Evolutionary conservation across 2,329 filamentous ascomycete genomes (phyloP).

Genomic region (Lojkania enalia): DNA sequence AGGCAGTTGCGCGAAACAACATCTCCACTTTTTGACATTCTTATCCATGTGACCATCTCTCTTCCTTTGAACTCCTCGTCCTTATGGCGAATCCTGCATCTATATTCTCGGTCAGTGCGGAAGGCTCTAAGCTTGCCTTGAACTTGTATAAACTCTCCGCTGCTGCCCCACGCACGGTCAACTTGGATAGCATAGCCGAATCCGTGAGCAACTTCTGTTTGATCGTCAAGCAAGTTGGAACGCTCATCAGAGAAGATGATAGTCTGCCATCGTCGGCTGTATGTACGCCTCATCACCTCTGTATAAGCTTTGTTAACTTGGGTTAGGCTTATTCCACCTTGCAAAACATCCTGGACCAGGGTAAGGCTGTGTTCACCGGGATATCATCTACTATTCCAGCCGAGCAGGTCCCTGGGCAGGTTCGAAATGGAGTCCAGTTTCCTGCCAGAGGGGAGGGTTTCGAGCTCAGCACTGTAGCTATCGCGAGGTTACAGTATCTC

Average conservation of each 20-base stretch:
- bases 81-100: slow-evolving; percentile 41
- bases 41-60: background rate
- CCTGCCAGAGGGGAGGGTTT: no score
- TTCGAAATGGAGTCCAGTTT: slow-evolving; percentile 5
- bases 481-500: slow-evolving; percentile 36
- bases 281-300: slow-evolving; percentile 6
- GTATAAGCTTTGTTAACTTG: slow-evolving; percentile 12
- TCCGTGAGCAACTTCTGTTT: slow-evolving; percentile 41
- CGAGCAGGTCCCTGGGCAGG: slow-evolving; percentile 4
- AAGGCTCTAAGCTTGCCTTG: slow-evolving; percentile 39
- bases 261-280: slow-evolving; percentile 42
- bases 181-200: slow-evolving; percentile 35
- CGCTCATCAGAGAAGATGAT: slow-evolving; percentile 43
- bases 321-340: slow-evolving; percentile 39
- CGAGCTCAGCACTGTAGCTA: slow-evolving; percentile 15
- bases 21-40: background rate
- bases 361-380: slow-evolving; percentile 30
- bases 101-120: slow-evolving; percentile 39
- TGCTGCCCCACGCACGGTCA: slow-evolving; percentile 26
- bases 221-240: slow-evolving; percentile 44
- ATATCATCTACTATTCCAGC: slow-evolving; percentile 29
- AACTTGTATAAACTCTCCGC: slow-evolving; percentile 37
- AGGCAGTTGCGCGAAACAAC: background rate
- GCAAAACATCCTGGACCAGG: slow-evolving; percentile 39
- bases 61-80: background rate